These are phyloP conservation scores for Scheffersomyces segobiensis DNA, from an alignment of 1,139 yeast genomes.

Conservation along the genomic window DNA sequence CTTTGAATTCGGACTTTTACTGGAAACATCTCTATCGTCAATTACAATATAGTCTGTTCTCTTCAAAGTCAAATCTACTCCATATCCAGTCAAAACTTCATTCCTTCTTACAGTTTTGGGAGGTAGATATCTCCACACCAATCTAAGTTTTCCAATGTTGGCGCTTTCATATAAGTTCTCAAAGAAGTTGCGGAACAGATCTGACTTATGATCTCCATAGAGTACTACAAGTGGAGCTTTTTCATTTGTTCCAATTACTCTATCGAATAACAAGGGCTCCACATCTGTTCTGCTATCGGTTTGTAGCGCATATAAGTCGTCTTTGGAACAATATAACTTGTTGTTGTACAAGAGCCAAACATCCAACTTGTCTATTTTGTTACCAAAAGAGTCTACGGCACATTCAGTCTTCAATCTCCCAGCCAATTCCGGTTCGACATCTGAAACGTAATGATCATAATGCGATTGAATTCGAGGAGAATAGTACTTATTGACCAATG, in stretches of 20 bases:
- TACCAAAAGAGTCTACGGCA: constrained; percentile 39
- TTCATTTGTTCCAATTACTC: constrained; percentile 51
- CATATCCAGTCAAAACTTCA: constrained; percentile 62
- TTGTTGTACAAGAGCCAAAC: constrained; percentile 59
- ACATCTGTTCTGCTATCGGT: constrained; percentile 30
- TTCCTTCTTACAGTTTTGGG: constrained; percentile 11
- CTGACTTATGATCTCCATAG: constrained; percentile 55
- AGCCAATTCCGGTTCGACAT: constrained; percentile 22
- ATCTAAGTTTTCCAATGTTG: constrained; percentile 62
- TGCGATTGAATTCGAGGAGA: constrained; percentile 70
- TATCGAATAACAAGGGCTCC: constrained; percentile 49
- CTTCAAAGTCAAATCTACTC: constrained; percentile 61
- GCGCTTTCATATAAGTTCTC: constrained; percentile 62
- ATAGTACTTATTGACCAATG: constrained; percentile 51
- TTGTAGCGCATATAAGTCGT: constrained; percentile 69
- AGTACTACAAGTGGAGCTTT: constrained; percentile 42
- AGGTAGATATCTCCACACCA: constrained; percentile 73
- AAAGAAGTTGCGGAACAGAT: constrained; percentile 57
- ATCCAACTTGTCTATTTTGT: constrained; percentile 24
- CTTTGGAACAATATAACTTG: constrained; percentile 60
- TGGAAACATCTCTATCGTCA: constrained; percentile 51
- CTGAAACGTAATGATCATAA: constrained; percentile 48
- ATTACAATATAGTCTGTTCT: constrained; percentile 63
- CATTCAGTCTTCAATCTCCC: constrained; percentile 24
- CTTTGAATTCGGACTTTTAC: neutral